Evolutionary conservation across 2,329 filamentous ascomycete species (phyloP).

Genomic region (Cercospora sojina): DNA sequence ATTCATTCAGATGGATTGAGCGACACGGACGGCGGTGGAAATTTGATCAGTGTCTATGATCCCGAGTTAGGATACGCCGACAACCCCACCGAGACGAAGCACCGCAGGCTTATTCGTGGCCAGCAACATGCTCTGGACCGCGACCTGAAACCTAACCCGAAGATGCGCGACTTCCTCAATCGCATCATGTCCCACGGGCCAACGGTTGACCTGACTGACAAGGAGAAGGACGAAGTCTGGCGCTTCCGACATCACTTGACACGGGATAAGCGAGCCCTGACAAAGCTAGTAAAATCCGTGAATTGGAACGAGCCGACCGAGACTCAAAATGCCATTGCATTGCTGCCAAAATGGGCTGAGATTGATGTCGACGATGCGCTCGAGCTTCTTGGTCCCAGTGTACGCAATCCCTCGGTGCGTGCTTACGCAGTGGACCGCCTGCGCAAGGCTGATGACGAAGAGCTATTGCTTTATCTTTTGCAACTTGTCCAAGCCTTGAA

Average conservation of each 20-base stretch:
- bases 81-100: slow-evolving; percentile 94
- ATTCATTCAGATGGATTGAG: slow-evolving; percentile 66
- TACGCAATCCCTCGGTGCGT: slow-evolving; percentile 82
- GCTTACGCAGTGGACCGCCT: slow-evolving; percentile 91
- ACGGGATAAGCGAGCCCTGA: slow-evolving; percentile 79
- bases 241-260: slow-evolving; percentile 95
- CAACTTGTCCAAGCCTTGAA: slow-evolving; percentile 96
- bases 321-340: slow-evolving; percentile 82
- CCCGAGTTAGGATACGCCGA: slow-evolving; percentile 85
- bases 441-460: slow-evolving; percentile 87
- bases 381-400: slow-evolving; percentile 87
- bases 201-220: slow-evolving; percentile 79
- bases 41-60: slow-evolving; percentile 84
- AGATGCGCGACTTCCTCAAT: slow-evolving; percentile 91
- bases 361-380: slow-evolving; percentile 96
- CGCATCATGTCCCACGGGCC: slow-evolving; percentile 87
- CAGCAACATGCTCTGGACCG: slow-evolving; percentile 90
- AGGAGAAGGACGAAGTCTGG: slow-evolving; percentile 96
- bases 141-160: slow-evolving; percentile 92
- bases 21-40: slow-evolving; percentile 56
- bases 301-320: slow-evolving; percentile 88
- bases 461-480: slow-evolving; percentile 84
- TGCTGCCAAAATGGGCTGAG: slow-evolving; percentile 90
- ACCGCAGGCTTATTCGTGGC: slow-evolving; percentile 85
- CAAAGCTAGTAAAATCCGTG: slow-evolving; percentile 97